phyloP scores from a whole-genome alignment of 768 basidiomycete genomes.

The Guyanaporus albipodus region DNA sequence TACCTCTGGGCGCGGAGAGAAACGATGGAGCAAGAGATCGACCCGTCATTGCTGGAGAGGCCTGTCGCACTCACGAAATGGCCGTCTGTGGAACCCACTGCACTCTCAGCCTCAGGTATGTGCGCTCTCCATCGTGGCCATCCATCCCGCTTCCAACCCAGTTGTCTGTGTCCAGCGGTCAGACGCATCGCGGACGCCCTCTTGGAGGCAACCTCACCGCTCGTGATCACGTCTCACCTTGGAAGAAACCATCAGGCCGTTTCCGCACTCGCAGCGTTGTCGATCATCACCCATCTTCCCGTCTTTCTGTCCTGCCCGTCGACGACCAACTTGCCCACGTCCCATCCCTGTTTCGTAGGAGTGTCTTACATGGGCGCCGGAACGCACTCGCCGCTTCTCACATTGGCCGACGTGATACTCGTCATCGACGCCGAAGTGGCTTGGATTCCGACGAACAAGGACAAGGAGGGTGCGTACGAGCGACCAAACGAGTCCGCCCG shows the following conservation, averaged over 20 bases:
- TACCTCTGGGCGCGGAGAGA: constrained; percentile 75
- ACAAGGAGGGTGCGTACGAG: constrained; percentile 24
- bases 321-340: constrained; percentile 50
- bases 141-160: background rate
- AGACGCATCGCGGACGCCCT: constrained; percentile 47
- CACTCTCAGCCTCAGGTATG: constrained; percentile 40
- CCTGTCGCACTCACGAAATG: constrained; percentile 37
- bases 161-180: constrained; percentile 21
- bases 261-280: constrained; percentile 42
- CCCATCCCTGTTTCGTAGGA: constrained; percentile 52
- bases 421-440: constrained; percentile 64
- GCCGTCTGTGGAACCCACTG: constrained; percentile 49
- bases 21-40: constrained; percentile 61
- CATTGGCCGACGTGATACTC: constrained; percentile 57
- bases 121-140: background rate
- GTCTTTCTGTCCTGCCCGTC: constrained; percentile 49
- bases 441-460: constrained; percentile 53
- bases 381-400: constrained; percentile 45
- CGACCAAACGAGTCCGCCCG: constrained; percentile 41
- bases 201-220: constrained; percentile 45
- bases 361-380: constrained; percentile 45
- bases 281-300: constrained; percentile 50
- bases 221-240: constrained; percentile 62
- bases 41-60: constrained; percentile 33
- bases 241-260: constrained; percentile 53